These are phyloP conservation scores for Pythium plurisporium DNA, from an alignment of 352 stramenopile species.

Conservation along the genomic window DNA sequence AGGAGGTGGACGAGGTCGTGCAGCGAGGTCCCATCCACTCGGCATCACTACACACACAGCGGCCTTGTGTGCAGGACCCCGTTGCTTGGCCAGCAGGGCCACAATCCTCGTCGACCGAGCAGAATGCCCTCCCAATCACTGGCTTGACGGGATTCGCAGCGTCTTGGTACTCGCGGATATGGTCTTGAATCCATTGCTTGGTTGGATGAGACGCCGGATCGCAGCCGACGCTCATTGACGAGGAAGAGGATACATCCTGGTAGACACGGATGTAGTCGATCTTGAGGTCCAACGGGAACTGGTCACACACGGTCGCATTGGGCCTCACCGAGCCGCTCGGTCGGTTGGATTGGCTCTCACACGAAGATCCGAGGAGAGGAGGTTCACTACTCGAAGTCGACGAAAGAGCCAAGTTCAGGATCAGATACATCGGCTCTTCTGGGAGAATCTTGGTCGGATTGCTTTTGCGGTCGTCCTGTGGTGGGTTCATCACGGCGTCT, in stretches of 20 bases:
- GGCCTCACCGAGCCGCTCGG: no score
- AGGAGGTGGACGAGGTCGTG: not conserved
- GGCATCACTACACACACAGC: not conserved
- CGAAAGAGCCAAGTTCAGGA: conserved; percentile 95
- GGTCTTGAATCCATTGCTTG: conserved; percentile 65
- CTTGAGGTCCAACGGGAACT: conserved; percentile 67
- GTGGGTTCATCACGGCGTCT: conserved; percentile 40
- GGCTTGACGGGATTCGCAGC: conserved; percentile 38
- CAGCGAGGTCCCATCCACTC: conserved; percentile 8
- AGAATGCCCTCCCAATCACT: conserved; percentile 59
- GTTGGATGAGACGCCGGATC: conserved; percentile 65
- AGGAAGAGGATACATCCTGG: no score
- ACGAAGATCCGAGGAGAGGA: conserved; percentile 55
- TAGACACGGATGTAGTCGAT: conserved; percentile 81
- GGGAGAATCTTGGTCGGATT: conserved; percentile 90
- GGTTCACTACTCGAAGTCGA: conserved; percentile 79
- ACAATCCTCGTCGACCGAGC: conserved; percentile 49
- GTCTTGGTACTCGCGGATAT: conserved; percentile 74
- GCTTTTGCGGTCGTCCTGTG: conserved; percentile 41
- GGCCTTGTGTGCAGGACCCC: conserved; percentile 1
- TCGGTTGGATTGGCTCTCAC: conserved; percentile 43
- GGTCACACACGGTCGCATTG: conserved; percentile 58
- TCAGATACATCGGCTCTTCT: conserved; percentile 92
- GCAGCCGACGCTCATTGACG: no score
- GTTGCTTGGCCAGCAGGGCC: conserved; percentile 19